A percentile compares a stretch with the other conserved stretches of the same genome.
These are phyloP conservation scores for Aspergillus caelatus DNA, from an alignment of 2,329 filamentous ascomycete genomes.

Conservation along the genomic window DNA sequence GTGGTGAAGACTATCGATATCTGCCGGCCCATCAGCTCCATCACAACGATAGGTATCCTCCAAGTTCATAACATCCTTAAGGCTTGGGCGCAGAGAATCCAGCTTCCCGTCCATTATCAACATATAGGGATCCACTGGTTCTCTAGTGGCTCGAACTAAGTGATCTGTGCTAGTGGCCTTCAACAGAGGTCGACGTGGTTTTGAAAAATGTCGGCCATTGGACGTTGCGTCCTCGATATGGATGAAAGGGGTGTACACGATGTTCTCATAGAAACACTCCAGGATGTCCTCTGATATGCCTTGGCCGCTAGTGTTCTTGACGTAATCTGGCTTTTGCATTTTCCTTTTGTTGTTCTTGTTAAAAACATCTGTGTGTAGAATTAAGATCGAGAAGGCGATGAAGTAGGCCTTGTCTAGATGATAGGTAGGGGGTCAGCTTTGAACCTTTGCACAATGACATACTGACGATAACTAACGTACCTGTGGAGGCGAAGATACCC, in stretches of 20 bases:
- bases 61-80: conserved; percentile 89
- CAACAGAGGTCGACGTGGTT: conserved; percentile 71
- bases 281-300: conserved; percentile 92
- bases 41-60: conserved; percentile 92
- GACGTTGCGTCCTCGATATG: conserved; percentile 86
- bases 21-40: conserved; percentile 73
- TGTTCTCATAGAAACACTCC: conserved; percentile 97
- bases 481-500: conserved; percentile 82
- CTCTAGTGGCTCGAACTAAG: conserved; percentile 67
- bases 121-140: conserved; percentile 93
- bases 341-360: conserved; percentile 99
- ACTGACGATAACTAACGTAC: conserved; percentile 36
- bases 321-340: conserved; percentile 94
- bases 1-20: conserved; percentile 79
- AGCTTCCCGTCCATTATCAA: conserved; percentile 89
- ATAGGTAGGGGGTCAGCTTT: not conserved
- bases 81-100: conserved; percentile 76
- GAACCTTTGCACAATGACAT: not conserved
- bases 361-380: conserved; percentile 97
- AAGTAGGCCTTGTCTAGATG: conserved; percentile 87
- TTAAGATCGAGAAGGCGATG: conserved; percentile 93
- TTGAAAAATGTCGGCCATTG: conserved; percentile 72
- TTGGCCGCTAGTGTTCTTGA: conserved; percentile 91
- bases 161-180: conserved; percentile 67
- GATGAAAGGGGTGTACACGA: conserved; percentile 97